Conservation (phyloP, 2,329 filamentous ascomycete species). For the Alternaria ethzedia region DNA sequence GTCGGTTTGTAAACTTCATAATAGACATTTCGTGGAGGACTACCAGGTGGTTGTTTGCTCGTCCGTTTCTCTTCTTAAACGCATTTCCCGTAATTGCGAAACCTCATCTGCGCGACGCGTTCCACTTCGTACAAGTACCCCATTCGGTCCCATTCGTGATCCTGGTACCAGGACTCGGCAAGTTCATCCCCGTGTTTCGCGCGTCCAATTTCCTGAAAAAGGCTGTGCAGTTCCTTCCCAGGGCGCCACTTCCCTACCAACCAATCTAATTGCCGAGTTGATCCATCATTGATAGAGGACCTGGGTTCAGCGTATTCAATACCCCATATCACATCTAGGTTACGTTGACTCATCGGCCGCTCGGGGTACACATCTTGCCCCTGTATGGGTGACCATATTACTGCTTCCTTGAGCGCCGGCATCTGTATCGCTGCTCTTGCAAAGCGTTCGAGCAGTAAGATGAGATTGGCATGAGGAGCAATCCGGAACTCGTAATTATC, state of each 20-base stretch:
- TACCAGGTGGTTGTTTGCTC: fast-evolving
- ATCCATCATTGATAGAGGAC: too few relatives aligned
- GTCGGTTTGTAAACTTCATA: background rate
- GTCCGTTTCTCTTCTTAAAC: background rate
- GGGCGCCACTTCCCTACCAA: background rate
- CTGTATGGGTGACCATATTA: background rate
- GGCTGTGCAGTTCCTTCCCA: background rate
- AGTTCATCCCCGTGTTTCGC: background rate
- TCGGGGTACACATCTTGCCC: background rate
- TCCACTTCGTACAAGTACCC: background rate
- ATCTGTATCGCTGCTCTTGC: background rate
- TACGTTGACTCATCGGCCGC: background rate
- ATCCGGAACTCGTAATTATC: background rate
- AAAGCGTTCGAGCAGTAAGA: background rate
- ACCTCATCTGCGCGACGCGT: fast-evolving
- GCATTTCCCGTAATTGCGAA: background rate
- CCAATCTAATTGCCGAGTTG: background rate
- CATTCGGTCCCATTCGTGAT: background rate
- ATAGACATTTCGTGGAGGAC: background rate
- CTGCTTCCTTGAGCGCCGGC: background rate
- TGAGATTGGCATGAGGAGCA: background rate
- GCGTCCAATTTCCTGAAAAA: background rate
- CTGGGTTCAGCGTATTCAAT: background rate
- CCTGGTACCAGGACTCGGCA: background rate
- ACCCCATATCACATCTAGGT: background rate